phyloP scores from a whole-genome alignment of 164 flowering plant genomes.

The Protea cynaroides region DNA sequence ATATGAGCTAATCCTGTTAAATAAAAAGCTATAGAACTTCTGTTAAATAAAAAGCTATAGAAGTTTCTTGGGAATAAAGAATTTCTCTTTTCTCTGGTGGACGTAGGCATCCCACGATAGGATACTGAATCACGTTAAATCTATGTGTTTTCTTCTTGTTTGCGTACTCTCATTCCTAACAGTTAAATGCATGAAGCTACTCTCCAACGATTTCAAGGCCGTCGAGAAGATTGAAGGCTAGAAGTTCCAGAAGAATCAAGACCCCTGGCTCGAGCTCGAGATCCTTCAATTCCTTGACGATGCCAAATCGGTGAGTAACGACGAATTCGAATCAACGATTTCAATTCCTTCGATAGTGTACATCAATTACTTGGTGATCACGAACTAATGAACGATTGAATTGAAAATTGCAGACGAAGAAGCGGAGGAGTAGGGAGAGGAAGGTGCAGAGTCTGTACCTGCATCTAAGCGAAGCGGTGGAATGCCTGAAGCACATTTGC shows the following conservation, averaged over 20 bases:
- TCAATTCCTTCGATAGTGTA: too few relatives aligned
- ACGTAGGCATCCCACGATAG: too few relatives aligned
- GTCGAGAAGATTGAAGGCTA: slow-evolving; percentile 83
- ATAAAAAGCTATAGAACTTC: too few relatives aligned
- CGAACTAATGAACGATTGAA: too few relatives aligned
- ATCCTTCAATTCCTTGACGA: slow-evolving; percentile 84
- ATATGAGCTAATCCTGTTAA: too few relatives aligned
- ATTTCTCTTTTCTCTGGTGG: too few relatives aligned
- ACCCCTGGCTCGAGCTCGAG: slow-evolving; percentile 83
- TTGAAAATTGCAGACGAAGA: slow-evolving; percentile 46
- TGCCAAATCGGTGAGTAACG: slow-evolving; percentile 48
- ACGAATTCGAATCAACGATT: not conserved
- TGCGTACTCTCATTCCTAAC: too few relatives aligned
- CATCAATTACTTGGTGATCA: too few relatives aligned
- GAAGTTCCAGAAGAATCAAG: slow-evolving; percentile 72
- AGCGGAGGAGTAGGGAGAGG: slow-evolving; percentile 32
- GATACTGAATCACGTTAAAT: too few relatives aligned
- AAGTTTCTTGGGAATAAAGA: too few relatives aligned
- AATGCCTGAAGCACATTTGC: slow-evolving; percentile 82
- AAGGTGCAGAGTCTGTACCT: slow-evolving; percentile 51
- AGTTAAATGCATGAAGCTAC: slow-evolving; percentile 69
- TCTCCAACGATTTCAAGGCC: slow-evolving; percentile 45
- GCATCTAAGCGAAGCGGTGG: slow-evolving; percentile 91
- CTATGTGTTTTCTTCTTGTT: too few relatives aligned
- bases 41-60: too few relatives aligned